Conservation (phyloP, 2,329 filamentous ascomycete species). For the Capronia epimyces region DNA sequence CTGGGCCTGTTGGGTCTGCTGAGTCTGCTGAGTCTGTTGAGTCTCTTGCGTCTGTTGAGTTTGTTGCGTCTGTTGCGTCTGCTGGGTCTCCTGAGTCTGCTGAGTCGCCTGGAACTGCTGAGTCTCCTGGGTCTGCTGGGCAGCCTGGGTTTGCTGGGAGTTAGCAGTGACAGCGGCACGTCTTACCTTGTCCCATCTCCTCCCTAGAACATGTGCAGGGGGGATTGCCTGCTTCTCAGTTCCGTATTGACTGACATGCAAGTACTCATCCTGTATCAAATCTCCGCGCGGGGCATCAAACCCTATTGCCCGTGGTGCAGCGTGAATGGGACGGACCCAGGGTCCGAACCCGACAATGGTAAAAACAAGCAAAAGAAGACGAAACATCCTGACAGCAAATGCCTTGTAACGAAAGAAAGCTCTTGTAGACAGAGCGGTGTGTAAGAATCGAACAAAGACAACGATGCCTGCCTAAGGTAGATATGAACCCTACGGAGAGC, state of each 20-base stretch:
- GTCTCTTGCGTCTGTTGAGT: neutral
- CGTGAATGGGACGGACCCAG: neutral
- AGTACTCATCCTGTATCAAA: neutral
- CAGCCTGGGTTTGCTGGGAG: neutral
- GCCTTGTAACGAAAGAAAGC: slow-evolving; percentile 8
- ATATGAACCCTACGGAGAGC: neutral
- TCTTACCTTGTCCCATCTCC: slow-evolving; percentile 5
- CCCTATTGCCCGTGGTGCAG: slow-evolving; percentile 6
- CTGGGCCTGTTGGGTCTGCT: neutral
- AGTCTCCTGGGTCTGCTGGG: neutral
- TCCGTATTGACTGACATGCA: neutral
- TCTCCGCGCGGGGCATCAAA: slow-evolving; percentile 1
- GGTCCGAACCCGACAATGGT: slow-evolving; percentile 5
- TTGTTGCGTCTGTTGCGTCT: slow-evolving; percentile 1
- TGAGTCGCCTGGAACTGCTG: slow-evolving; percentile 6
- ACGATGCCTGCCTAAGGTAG: neutral
- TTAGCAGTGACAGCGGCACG: slow-evolving; percentile 1
- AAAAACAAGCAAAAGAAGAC: slow-evolving; percentile 5
- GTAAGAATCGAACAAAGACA: neutral
- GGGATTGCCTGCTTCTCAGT: neutral
- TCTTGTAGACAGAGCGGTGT: neutral
- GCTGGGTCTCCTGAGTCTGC: slow-evolving; percentile 2
- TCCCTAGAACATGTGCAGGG: neutral
- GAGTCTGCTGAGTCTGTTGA: slow-evolving; percentile 2
- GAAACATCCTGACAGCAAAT: neutral